Evolutionary conservation across 805 yeast species (phyloP).

Genomic region (Candida namnaoensis): DNA sequence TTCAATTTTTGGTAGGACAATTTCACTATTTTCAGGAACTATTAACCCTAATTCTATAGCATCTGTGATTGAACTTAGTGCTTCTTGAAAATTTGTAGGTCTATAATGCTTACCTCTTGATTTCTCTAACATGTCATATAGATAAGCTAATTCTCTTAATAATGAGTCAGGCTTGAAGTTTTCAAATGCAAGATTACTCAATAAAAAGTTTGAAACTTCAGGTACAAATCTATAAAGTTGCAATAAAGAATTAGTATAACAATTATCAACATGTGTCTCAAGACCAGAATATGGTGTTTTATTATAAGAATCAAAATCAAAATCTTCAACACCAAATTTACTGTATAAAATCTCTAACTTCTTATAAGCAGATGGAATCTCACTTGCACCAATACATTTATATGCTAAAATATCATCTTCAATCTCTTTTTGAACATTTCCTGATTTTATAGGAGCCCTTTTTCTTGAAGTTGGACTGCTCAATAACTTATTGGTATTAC

Average conservation of each 20-base stretch:
- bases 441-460: too few relatives aligned
- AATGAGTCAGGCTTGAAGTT: constrained; percentile 40
- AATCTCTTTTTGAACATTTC: too few relatives aligned
- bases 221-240: constrained; percentile 79
- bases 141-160: constrained; percentile 75
- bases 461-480: too few relatives aligned
- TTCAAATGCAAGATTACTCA: constrained; percentile 46
- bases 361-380: constrained; percentile 67
- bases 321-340: constrained; percentile 87
- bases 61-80: constrained; percentile 37
- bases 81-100: constrained; percentile 67
- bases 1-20: background rate
- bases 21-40: constrained; percentile 29
- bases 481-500: too few relatives aligned
- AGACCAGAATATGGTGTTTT: constrained; percentile 69
- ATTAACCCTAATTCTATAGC: constrained; percentile 46
- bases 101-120: constrained; percentile 74
- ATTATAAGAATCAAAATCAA: constrained; percentile 84
- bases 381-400: constrained; percentile 20
- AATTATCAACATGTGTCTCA: constrained; percentile 79
- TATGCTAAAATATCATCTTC: constrained; percentile 18
- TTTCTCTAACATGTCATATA: constrained; percentile 85
- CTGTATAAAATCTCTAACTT: constrained; percentile 74
- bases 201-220: constrained; percentile 56
- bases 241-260: constrained; percentile 68